Conservation (phyloP, 331 rosid species). For the Quercus tomentella region DNA sequence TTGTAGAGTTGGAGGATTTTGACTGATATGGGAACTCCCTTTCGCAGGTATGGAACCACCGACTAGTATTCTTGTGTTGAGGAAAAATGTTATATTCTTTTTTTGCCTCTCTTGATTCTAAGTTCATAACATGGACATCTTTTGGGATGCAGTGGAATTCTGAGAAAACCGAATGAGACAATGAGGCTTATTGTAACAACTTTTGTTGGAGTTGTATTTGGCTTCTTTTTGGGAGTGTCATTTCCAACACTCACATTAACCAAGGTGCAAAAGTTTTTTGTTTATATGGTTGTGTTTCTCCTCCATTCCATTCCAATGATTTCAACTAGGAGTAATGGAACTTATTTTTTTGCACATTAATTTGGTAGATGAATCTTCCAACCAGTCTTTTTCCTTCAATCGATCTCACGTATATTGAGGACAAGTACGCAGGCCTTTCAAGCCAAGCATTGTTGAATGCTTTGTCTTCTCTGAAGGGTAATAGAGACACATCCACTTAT, state of each 20-base stretch:
- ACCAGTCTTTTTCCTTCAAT: constrained; percentile 70
- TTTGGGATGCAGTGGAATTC: constrained; percentile 46
- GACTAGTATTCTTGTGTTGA: not conserved
- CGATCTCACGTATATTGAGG: constrained; percentile 67
- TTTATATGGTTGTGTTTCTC: constrained; percentile 1
- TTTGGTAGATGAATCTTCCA: constrained; percentile 66
- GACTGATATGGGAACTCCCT: constrained; percentile 41
- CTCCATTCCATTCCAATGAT: constrained; percentile 3
- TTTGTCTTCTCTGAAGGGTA: constrained; percentile 57
- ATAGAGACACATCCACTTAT: constrained; percentile 18
- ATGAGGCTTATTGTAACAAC: constrained; percentile 59
- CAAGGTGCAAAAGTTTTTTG: constrained; percentile 42
- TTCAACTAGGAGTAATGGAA: constrained; percentile 2
- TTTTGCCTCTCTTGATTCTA: not conserved
- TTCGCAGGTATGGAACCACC: constrained; percentile 40
- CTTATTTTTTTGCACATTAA: not conserved
- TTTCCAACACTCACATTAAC: constrained; percentile 64
- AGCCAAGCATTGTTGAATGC: constrained; percentile 51
- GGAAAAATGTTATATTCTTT: not conserved
- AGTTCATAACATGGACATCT: not conserved
- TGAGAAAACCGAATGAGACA: constrained; percentile 43
- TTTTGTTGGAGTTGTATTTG: constrained; percentile 54
- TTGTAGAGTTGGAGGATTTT: constrained; percentile 7
- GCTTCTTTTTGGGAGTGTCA: constrained; percentile 76
- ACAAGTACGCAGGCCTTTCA: constrained; percentile 62